phyloP scores from a whole-genome alignment of 1,139 yeast genomes.

The Candida neerlandica region DNA sequence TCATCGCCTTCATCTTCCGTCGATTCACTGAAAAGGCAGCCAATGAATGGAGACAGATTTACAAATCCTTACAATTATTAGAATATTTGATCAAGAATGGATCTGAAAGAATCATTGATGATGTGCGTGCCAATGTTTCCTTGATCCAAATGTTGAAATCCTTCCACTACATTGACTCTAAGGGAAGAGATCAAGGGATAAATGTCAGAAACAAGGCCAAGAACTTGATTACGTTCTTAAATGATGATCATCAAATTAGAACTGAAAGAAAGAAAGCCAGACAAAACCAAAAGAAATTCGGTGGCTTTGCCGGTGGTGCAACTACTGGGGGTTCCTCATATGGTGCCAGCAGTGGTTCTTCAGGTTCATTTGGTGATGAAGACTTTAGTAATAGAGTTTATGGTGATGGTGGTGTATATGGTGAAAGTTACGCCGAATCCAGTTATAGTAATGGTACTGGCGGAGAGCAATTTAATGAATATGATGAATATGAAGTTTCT shows the following conservation, averaged over 20 bases:
- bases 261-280: conserved; percentile 88
- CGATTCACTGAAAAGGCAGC: conserved; percentile 95
- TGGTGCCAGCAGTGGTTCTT: conserved; percentile 7
- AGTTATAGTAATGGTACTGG: conserved; percentile 47
- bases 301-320: conserved; percentile 58
- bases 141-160: conserved; percentile 87
- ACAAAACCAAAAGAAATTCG: conserved; percentile 78
- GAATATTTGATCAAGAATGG: conserved; percentile 93
- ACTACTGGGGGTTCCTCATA: conserved; percentile 43
- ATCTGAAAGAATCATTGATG: conserved; percentile 92
- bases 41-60: conserved; percentile 97
- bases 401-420: conserved; percentile 83
- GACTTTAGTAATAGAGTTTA: conserved; percentile 60
- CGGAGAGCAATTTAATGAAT: conserved; percentile 45
- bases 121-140: conserved; percentile 81
- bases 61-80: conserved; percentile 86
- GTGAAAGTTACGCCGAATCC: conserved; percentile 64
- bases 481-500: conserved; percentile 68
- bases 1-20: conserved; percentile 68
- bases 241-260: conserved; percentile 77
- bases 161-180: conserved; percentile 91
- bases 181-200: conserved; percentile 95
- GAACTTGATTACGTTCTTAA: conserved; percentile 67
- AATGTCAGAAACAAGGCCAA: conserved; percentile 92
- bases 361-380: conserved; percentile 35